A percentile compares a stretch with the other conserved stretches of the same genome.
These are phyloP conservation scores for Neurospora africana DNA, from an alignment of 495 filamentous ascomycete genomes.

Conservation along the genomic window DNA sequence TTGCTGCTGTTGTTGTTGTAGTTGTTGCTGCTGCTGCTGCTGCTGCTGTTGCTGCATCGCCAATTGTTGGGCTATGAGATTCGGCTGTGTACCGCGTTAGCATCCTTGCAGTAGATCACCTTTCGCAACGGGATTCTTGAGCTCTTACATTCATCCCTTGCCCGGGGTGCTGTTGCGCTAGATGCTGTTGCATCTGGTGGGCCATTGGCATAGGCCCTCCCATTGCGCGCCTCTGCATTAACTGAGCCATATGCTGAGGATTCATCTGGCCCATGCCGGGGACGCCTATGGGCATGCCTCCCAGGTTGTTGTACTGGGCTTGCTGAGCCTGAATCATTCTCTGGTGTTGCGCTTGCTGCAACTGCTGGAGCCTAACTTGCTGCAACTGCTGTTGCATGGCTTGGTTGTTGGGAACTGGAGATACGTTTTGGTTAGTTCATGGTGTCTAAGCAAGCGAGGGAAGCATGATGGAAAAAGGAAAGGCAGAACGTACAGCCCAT, in stretches of 20 bases:
- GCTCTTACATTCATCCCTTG: conserved; percentile 33
- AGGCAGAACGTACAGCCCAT: conserved; percentile 14
- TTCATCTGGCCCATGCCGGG: conserved; percentile 42
- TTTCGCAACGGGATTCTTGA: conserved; percentile 1
- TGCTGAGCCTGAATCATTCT: conserved; percentile 44
- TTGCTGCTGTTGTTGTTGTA: conserved; percentile 39
- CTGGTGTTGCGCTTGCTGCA: conserved; percentile 36
- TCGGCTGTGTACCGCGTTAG: conserved; percentile 1
- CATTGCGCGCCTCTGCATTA: conserved; percentile 20
- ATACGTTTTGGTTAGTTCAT: conserved; percentile 6
- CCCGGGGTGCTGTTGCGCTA: conserved; percentile 32
- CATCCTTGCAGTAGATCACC: conserved; percentile 6
- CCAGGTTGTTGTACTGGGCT: conserved; percentile 25
- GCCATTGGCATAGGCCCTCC: conserved; percentile 28
- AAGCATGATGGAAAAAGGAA: not conserved
- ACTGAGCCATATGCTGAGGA: conserved; percentile 15
- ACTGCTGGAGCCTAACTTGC: conserved; percentile 24
- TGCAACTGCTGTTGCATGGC: conserved; percentile 41
- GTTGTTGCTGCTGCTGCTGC: conserved; percentile 35
- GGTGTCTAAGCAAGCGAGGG: not conserved
- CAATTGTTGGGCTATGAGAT: conserved; percentile 18
- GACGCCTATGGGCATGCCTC: conserved; percentile 49
- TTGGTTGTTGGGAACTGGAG: conserved; percentile 41
- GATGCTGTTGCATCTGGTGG: conserved; percentile 37
- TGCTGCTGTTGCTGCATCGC: conserved; percentile 25